Evolutionary conservation across 2,329 filamentous ascomycete genomes (phyloP), one percentile per base, ranked within the genome.

Genomic region (Diaporthe sp.): DNA sequence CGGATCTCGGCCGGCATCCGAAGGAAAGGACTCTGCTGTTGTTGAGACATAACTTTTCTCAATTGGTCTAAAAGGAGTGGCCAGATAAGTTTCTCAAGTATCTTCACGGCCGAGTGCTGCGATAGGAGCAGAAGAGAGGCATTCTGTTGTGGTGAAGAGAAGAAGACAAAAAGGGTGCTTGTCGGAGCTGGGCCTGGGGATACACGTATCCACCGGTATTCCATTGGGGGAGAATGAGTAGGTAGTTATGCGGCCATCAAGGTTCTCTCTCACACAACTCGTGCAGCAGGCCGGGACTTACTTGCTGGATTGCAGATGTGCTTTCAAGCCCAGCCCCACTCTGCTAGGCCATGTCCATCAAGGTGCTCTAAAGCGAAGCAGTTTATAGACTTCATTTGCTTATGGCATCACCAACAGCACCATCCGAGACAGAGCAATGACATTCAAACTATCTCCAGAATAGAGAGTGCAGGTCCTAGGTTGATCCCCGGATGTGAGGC

Each of bases 1-100:
- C 85, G 85, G 69, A 87, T 80, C 78, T 87, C 85, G 10, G 81
- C 78, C 10, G 85, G 85, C 35, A 84, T 79, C 25, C 55, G 37
- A 17, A 75, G 55, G 3, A 75, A 55, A 37, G 30, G 39, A 25
- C 42, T 44, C 27, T 51, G n/a, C 47, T 56, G 30, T n/a, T 35
- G 59, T 37, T 51, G 63, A 66, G 44, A 51, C 63, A 51, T 51
- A 9, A 2, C 9, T 7, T 35, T 5, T 51, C n/a, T 30, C 6
- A 10, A 3, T 19, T 1, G 4, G 12, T 15, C 22, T 3, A 27
- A 32, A 35, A 10, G 25, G 7, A 47, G 17, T 10, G 17, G 59
- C 17, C 12, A 5, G 42, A 13, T 5, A n/a, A 63, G 15, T 65
- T 17, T 35, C 27, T 9, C 42, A 17, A 10, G 27, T 32, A 7